Percentiles rank a stretch among this genome's conserved stretches.
Evolutionary conservation across 176 grass and related monocot genomes (phyloP).

Genomic region (Eleusine coracana): DNA sequence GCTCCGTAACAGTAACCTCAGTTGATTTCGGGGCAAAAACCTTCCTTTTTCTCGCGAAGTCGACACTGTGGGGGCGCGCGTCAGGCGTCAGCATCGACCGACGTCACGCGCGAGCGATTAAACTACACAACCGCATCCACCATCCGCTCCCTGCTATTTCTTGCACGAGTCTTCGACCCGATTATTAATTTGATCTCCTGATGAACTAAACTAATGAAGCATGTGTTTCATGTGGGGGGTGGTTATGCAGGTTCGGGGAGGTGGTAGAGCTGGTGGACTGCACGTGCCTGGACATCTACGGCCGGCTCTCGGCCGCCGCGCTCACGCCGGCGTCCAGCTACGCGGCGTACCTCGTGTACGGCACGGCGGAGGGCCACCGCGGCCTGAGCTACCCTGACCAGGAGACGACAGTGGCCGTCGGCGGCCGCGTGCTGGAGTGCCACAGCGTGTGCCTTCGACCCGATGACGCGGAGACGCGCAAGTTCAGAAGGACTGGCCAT

Average conservation of each 20-base stretch:
- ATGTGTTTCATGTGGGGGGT: not conserved
- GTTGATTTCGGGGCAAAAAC: too few species aligned
- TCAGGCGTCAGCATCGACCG: too few species aligned
- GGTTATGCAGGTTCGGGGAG: not conserved
- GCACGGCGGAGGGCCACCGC: not conserved
- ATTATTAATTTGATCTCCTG: not conserved
- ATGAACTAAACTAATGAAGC: not conserved
- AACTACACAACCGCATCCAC: too few species aligned
- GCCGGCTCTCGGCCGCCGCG: not conserved
- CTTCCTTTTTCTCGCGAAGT: too few species aligned
- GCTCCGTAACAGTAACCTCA: too few species aligned
- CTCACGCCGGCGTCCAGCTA: not conserved
- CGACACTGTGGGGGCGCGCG: too few species aligned
- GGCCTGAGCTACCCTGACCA: constrained; percentile 3
- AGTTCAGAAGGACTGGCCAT: not conserved
- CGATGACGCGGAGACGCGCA: not conserved
- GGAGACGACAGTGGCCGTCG: not conserved
- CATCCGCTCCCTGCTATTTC: too few species aligned
- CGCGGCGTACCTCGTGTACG: not conserved
- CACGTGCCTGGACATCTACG: constrained; percentile 1
- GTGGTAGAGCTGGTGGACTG: not conserved
- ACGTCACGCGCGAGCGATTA: too few species aligned
- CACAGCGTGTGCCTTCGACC: not conserved
- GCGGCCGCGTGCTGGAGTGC: not conserved
- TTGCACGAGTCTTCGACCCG: not conserved